Evolutionary conservation across 139 green algal genomes (phyloP).

Genomic region (Pseudopediastrum boryanum): DNA sequence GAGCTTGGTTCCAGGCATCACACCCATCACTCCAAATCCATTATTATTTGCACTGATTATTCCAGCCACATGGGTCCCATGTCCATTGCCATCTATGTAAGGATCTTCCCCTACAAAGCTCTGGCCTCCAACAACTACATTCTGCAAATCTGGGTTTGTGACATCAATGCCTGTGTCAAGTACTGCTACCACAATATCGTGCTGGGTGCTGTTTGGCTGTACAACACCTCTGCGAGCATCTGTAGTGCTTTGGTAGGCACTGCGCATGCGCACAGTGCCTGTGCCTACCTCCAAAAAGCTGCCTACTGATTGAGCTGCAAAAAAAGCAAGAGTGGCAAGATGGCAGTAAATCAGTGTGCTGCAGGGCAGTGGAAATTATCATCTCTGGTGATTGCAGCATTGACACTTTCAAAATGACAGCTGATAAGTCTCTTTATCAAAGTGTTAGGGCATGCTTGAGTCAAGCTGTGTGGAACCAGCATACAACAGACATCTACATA

Average conservation of each 20-base stretch:
- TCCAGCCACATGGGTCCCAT: conserved; percentile 29
- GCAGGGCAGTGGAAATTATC: no score
- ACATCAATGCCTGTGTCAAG: conserved; percentile 39
- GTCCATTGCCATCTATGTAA: conserved; percentile 22
- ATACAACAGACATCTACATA: no score
- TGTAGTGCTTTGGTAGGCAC: conserved; percentile 7
- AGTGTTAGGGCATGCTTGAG: no score
- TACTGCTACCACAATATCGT: conserved; percentile 31
- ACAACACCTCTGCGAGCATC: conserved; percentile 3
- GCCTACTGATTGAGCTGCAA: conserved; percentile 25
- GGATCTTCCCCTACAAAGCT: conserved; percentile 31
- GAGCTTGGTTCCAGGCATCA: conserved; percentile 26
- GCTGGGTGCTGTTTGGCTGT: conserved; percentile 25
- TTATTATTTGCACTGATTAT: conserved; percentile 37
- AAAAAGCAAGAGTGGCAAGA: neutral
- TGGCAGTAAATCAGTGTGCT: no score
- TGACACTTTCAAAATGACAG: no score
- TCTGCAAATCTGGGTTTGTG: conserved; percentile 9
- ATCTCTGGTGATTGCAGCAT: no score
- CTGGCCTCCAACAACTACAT: conserved; percentile 26
- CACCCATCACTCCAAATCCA: conserved; percentile 25
- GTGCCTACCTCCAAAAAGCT: conserved; percentile 35
- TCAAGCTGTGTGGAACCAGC: no score
- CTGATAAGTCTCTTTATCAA: no score
- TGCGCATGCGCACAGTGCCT: conserved; percentile 30